Base-by-base conservation (phyloP, 2,329 filamentous ascomycete genomes). In the Exophiala viscosa region DNA sequence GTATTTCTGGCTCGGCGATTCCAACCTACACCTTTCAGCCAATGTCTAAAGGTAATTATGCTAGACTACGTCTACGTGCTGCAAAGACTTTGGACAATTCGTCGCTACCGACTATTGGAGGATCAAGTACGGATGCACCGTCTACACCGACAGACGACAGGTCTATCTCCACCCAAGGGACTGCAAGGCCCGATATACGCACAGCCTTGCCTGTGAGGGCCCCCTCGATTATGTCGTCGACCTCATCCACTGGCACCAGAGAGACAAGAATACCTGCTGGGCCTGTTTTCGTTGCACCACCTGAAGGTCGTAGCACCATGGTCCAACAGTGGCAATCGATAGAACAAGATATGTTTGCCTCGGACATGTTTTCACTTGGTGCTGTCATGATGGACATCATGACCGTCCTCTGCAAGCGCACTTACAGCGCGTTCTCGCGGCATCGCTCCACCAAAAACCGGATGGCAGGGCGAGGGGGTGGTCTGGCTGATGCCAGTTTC, bases 321-420 rank as follows among this genome's bases (percentile, higher is more conserved):
- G 61, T 70, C 17, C 65, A 69, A 45, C 70, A 64, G 6, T 71
- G 65, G 66, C 76, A 72, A 62, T 67, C 68, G 3, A 64, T 62
- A 35, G 66, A 68, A 45, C 61, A 64, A 18, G 64, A 68, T 44
- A 64, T 66, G 23, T 64, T 65, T 42, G 59, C 70, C 35, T 74
- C 78, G 10, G 82, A 85, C 59, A 68, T 84, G 13, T 85, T 81
- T 67, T 80, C 79, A 20, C 71, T 85, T 0, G 81, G 74, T 3
- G 82, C 81, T 45, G 69, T 83, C 15, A 81, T 74, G 53, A 67
- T 84, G 14, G 80, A 84, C 57, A 78, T 85, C 36, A 61, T 84
- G 14, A 83, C 80, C 1, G 76, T 79, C 59, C 71, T 84, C 57
- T 71, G 82, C 59, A 79, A 81, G 59, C 76, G 78, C 62, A 80